Conservation (phyloP, 2,329 filamentous ascomycete genomes). For the Cercospora beticola region DNA sequence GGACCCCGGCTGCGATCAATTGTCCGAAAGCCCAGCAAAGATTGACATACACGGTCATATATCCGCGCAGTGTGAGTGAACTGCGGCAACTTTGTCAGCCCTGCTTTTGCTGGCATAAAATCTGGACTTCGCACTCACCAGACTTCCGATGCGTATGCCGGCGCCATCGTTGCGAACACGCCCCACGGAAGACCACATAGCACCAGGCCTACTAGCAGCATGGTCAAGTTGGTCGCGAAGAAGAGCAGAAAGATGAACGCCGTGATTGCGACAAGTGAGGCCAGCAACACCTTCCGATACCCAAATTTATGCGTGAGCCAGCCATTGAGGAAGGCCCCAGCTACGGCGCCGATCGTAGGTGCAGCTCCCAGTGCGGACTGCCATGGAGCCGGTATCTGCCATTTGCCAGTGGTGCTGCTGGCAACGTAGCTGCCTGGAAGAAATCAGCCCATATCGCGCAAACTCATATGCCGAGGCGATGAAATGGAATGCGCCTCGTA, state of each 20-base stretch:
- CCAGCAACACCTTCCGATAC: slow-evolving; percentile 20
- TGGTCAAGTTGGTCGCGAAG: slow-evolving; percentile 22
- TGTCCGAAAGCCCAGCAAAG: slow-evolving; percentile 47
- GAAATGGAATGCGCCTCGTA: not conserved
- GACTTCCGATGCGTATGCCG: slow-evolving; percentile 21
- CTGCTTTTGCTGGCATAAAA: not conserved
- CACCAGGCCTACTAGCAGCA: slow-evolving; percentile 37
- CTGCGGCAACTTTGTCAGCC: not conserved
- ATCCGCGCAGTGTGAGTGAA: slow-evolving; percentile 55
- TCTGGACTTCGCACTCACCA: slow-evolving; percentile 2
- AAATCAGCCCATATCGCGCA: not conserved
- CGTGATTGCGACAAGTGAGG: slow-evolving; percentile 16
- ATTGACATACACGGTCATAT: slow-evolving; percentile 56
- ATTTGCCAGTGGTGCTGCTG: slow-evolving; percentile 6
- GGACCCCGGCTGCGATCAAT: slow-evolving; percentile 44
- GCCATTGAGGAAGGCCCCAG: slow-evolving; percentile 52
- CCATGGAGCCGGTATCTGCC: slow-evolving; percentile 37
- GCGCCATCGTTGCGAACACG: slow-evolving; percentile 18
- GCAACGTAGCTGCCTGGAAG: not conserved
- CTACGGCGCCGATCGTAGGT: slow-evolving; percentile 55
- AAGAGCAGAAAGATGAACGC: slow-evolving; percentile 44
- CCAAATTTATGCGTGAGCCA: slow-evolving; percentile 47
- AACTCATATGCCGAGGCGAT: not conserved
- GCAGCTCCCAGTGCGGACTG: slow-evolving; percentile 46
- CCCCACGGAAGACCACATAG: slow-evolving; percentile 30